Base-by-base conservation (phyloP, 1,139 yeast species). In the Geotrichum fermentans region DNA sequence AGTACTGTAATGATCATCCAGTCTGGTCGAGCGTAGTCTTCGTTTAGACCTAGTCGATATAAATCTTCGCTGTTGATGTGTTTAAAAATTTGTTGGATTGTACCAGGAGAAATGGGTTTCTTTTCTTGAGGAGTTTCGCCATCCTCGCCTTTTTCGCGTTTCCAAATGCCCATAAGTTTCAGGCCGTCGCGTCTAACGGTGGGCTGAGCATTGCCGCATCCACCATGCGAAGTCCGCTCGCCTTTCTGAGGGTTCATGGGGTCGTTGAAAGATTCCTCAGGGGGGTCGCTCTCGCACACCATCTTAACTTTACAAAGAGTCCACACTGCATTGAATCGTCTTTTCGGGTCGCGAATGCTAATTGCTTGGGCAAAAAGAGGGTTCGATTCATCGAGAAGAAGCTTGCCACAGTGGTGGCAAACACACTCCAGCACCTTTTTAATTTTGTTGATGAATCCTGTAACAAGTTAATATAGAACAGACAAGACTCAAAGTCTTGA, bases 171-270 rank as follows among this genome's bases (percentile, higher is more conserved):
- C 82, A 95, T 85, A 52, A 94, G 77, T 65, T 92, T 89, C 63
- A 94, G 73, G 39, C 98, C 98, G 68, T 94, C 98, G 66, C 90
- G 82, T 68, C 98, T 88, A 59, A 94, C 81, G 28, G 95, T 82
- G 16, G 99, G 99, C 68, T 94, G 99, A 3, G 89, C 77, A 64
- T 90, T 94, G 58, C 99, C 99, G 77, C 99, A 94, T 38, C 98
- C 98, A 50, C 98, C 98, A 72, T 96, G 86, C 44, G 85, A 79
- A 20, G 75, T 66, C 41, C 69, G 58, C 37, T 72, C 69, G 10
- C 61, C 61, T 20, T 62, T 61, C 39, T 69, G 68, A 6, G 73
- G 74, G 42, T 72, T 73, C 26, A 54, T 54, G 29, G 55, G 49
- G 21, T 55, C 60, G 40, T 51, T 55, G 38, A 55, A 59, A 30